Percentiles rank a stretch among this genome's conserved stretches.
These are phyloP conservation scores for Aspergillus sp. DNA, from an alignment of 2,329 filamentous ascomycete genomes.

Conservation along the genomic window DNA sequence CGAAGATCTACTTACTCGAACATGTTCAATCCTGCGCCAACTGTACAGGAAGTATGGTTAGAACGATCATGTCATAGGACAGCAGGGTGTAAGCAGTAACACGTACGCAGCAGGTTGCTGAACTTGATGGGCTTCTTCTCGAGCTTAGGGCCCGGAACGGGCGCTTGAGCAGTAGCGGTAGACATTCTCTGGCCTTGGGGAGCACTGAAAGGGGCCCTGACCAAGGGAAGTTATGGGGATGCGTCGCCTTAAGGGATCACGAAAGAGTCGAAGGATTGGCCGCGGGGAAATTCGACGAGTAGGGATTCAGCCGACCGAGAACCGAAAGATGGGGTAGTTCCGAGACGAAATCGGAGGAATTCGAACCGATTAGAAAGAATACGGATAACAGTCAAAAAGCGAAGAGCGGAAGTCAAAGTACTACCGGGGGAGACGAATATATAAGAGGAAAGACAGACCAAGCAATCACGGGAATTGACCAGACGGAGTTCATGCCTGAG, in stretches of 20 bases:
- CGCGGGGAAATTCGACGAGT: neutral
- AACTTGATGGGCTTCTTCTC: constrained; percentile 99
- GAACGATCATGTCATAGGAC: constrained; percentile 13
- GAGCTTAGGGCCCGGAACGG: constrained; percentile 51
- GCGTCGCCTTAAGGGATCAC: constrained; percentile 57
- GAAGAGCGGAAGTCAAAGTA: neutral
- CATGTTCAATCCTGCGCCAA: constrained; percentile 89
- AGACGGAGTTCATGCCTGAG: neutral
- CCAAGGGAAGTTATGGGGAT: constrained; percentile 87
- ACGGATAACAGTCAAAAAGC: no score
- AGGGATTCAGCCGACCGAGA: neutral
- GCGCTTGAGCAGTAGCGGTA: constrained; percentile 41
- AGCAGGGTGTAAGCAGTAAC: neutral
- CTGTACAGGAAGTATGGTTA: constrained; percentile 27
- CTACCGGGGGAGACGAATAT: neutral
- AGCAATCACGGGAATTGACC: neutral
- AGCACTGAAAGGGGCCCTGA: constrained; percentile 73
- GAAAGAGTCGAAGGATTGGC: constrained; percentile 1
- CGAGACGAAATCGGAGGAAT: neutral
- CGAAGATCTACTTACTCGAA: constrained; percentile 61
- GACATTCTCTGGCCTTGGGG: constrained; percentile 55
- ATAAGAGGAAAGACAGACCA: neutral
- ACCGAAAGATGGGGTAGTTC: neutral
- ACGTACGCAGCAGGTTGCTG: constrained; percentile 81
- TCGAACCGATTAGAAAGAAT: neutral